Base-by-base conservation (phyloP, 2,329 filamentous ascomycete species). In the Metarhizium anisopliae region DNA sequence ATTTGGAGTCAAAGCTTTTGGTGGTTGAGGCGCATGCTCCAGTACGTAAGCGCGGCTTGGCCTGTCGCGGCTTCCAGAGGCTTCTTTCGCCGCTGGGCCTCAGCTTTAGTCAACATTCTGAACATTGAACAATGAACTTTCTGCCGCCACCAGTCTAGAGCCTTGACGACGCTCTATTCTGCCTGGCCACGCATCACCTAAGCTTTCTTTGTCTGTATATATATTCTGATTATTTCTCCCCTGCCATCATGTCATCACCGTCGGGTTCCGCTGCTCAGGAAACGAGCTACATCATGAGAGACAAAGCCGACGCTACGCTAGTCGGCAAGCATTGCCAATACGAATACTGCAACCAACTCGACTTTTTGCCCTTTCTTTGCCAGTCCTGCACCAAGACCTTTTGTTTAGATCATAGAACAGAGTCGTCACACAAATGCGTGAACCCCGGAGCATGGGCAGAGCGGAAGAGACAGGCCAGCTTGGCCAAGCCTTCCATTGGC, bases 291-390 rank as follows among this genome's bases (percentile, higher is more conserved):
- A 80, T 85, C 69, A 92, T 92, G 86, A 79, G 87, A 66, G 81
- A 84, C 65, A 80, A 72, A 58, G 68, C 79, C 68, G 92, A 96
- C 72, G 86, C 92, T 51, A 86, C 89, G 64, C 82, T 92, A 29
- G 87, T 97, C 63, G 94, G 94, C 71, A 83, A 83, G 59, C 92
- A 96, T 77, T 99, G 94, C 80, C 85, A 96, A 71, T 86, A 89
- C 73, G 78, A 87, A 61, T 95, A 90, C 78, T 99, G 94, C 78
- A 87, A 92, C 69, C 89, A 94, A 68, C 88, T 97, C 58, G 94
- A 97, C 73, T 97, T 99, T 71, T 83, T 99, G 4, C 94, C 94
- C 4, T 97, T 97, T 72, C 81, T 85, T 67, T 99, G 94, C 75
- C 89, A 95, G 69, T 94, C 89, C 63, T 99, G 94, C 74, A 81